Conservation (phyloP, 352 stramenopile genomes). For the Phytophthora hybrid region DNA sequence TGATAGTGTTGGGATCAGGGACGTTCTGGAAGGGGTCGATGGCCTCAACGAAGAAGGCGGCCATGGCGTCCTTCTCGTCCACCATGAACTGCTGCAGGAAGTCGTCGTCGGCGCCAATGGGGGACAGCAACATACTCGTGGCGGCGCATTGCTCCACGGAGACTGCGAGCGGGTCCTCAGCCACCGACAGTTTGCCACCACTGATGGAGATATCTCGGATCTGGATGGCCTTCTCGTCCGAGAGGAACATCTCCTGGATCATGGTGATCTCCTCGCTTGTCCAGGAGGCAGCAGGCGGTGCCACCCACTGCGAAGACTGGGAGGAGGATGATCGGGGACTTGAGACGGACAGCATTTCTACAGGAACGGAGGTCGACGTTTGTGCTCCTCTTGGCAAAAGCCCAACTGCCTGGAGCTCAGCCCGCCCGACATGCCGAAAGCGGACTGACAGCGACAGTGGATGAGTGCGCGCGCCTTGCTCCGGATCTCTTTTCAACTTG, state of each 20-base stretch:
- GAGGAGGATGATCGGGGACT: constrained; percentile 11
- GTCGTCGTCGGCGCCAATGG: constrained; percentile 58
- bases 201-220: constrained; percentile 57
- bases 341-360: constrained; percentile 33
- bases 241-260: constrained; percentile 65
- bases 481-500: constrained; percentile 44
- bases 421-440: neutral
- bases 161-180: constrained; percentile 31
- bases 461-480: constrained; percentile 36
- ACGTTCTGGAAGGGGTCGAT: constrained; percentile 66
- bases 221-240: constrained; percentile 51
- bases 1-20: neutral
- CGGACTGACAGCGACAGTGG: constrained; percentile 2
- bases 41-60: constrained; percentile 63
- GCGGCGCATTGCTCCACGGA: constrained; percentile 35
- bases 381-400: constrained; percentile 41
- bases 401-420: constrained; percentile 24
- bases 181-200: constrained; percentile 18
- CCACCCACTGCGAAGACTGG: constrained; percentile 31
- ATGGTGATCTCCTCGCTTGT: constrained; percentile 65
- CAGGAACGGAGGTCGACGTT: constrained; percentile 26
- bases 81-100: constrained; percentile 54
- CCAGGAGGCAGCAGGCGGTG: constrained; percentile 41
- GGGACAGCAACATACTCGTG: constrained; percentile 67
- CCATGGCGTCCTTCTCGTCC: constrained; percentile 72